Evolutionary conservation across 352 stramenopile genomes (phyloP).

Genomic region (Phytophthora cryptogea): DNA sequence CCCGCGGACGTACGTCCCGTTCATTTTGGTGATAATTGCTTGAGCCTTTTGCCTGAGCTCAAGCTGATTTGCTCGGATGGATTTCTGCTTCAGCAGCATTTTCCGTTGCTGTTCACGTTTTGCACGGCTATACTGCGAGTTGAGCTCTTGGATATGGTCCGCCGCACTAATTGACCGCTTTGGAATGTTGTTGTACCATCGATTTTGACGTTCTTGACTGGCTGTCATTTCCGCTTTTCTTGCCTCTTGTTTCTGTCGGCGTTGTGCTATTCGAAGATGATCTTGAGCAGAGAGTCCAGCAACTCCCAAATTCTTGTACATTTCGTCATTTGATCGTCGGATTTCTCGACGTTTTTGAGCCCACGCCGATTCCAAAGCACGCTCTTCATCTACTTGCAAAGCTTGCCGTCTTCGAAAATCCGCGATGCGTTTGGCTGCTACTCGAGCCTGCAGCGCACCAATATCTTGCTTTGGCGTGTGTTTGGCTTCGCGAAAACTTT

Average conservation of each 20-base stretch:
- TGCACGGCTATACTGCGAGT: conserved; percentile 2
- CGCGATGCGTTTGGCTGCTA: conserved; percentile 25
- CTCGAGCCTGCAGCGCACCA: conserved; percentile 22
- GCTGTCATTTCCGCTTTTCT: conserved; percentile 18
- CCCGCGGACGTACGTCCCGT: conserved; percentile 40
- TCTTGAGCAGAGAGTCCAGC: conserved; percentile 38
- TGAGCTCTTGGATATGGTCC: conserved; percentile 26
- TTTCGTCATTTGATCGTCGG: conserved; percentile 42
- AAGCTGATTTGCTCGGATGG: conserved; percentile 14
- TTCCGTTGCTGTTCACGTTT: conserved; percentile 8
- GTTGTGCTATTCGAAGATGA: conserved; percentile 35
- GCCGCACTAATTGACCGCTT: conserved; percentile 9
- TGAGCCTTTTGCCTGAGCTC: conserved; percentile 36
- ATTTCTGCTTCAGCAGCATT: conserved; percentile 9
- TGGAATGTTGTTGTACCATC: conserved; percentile 41
- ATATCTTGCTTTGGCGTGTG: conserved; percentile 3
- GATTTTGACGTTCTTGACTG: conserved; percentile 33
- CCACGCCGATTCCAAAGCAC: conserved; percentile 10
- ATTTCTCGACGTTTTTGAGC: conserved; percentile 36
- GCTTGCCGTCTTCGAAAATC: conserved; percentile 14
- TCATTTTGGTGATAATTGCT: conserved; percentile 26
- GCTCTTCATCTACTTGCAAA: conserved; percentile 13
- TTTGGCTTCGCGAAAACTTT: not conserved
- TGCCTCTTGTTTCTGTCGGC: conserved; percentile 22
- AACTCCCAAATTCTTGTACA: conserved; percentile 46